Base-by-base conservation (phyloP, 169 alveolate genomes). In the Plasmodium falciparum region DNA sequence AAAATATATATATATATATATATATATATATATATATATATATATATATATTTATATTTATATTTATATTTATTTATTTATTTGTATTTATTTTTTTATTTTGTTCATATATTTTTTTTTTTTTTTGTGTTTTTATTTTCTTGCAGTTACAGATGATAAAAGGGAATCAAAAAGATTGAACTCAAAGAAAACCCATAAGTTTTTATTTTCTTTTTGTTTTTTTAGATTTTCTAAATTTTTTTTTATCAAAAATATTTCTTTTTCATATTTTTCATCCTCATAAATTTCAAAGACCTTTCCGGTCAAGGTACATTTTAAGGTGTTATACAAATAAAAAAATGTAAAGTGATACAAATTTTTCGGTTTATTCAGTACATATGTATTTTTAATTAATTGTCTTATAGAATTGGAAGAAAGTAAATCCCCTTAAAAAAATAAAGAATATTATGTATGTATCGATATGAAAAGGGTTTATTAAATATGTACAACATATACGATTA, bases 301-400 rank as follows among this genome's bases (percentile, higher is more conserved):
- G 13, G 92, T 86, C 39, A 86, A 73, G 11, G 92, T 70, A 33
- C 92, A 86, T 17, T 72, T 72, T 22, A 86, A 62, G 2, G 74
- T 66, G 49, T 86, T 86, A 43, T 86, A 86, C 45, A 86, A 73
- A 33, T 86, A 86, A 39, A 86, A 65, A 47, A 86, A 52, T 6
- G 92, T 50, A 43, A 86, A 86, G 58, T 86, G 45, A 15, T 39
- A 58, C 50, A 86, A 71, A 11, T 66, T 67, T 73, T 56, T 71
- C 20, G 65, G 47, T n/a, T 86, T 75, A 2, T 62, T 39, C 52
- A 71, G 12, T 56, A 86, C 39, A 73, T 52, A 12, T 7, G 12
- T 43, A 49, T 86, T 61, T 66, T 67, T 63, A 52, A 86, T 71
- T 59, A 56, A 24, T 3, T 86, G 33, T 24, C 45, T 71, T 65